These are phyloP conservation scores for Aspergillus sp. DNA, from an alignment of 2,329 filamentous ascomycete genomes.

Conservation along the genomic window DNA sequence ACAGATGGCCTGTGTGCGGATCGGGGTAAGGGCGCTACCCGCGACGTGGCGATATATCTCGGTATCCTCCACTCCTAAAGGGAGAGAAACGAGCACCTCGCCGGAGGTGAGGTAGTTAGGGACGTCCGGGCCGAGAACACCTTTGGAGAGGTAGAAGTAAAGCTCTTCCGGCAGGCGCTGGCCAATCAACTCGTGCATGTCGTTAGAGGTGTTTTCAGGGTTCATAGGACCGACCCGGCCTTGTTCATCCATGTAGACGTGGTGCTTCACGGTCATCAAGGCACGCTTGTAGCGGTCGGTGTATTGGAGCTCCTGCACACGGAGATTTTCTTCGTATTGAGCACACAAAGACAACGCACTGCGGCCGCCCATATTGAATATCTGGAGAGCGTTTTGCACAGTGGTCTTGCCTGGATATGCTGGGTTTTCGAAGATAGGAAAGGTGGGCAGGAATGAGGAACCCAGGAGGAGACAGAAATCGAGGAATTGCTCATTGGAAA, in stretches of 20 bases:
- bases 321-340: slow-evolving; percentile 75
- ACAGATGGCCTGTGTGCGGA: slow-evolving; percentile 74
- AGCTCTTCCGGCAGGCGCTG: slow-evolving; percentile 85
- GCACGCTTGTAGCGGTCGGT: slow-evolving; percentile 83
- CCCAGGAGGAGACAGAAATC: slow-evolving; percentile 83
- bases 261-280: slow-evolving; percentile 81
- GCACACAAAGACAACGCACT: slow-evolving; percentile 73
- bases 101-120: slow-evolving; percentile 80
- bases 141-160: slow-evolving; percentile 83
- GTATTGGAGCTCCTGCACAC: slow-evolving; percentile 71
- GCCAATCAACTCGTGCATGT: slow-evolving; percentile 89
- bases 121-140: slow-evolving; percentile 74
- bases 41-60: slow-evolving; percentile 79
- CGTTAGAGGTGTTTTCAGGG: slow-evolving; percentile 69
- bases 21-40: slow-evolving; percentile 67
- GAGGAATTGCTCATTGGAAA: slow-evolving; percentile 71
- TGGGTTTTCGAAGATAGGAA: slow-evolving; percentile 71
- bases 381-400: slow-evolving; percentile 73
- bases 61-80: slow-evolving; percentile 77
- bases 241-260: slow-evolving; percentile 74
- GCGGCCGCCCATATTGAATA: slow-evolving; percentile 65
- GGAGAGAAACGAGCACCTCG: slow-evolving; percentile 76
- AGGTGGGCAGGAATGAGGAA: slow-evolving; percentile 73
- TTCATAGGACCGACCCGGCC: slow-evolving; percentile 76
- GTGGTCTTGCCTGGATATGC: slow-evolving; percentile 54